Conservation (phyloP, 2,329 filamentous ascomycete species). For the Colletotrichum musae region DNA sequence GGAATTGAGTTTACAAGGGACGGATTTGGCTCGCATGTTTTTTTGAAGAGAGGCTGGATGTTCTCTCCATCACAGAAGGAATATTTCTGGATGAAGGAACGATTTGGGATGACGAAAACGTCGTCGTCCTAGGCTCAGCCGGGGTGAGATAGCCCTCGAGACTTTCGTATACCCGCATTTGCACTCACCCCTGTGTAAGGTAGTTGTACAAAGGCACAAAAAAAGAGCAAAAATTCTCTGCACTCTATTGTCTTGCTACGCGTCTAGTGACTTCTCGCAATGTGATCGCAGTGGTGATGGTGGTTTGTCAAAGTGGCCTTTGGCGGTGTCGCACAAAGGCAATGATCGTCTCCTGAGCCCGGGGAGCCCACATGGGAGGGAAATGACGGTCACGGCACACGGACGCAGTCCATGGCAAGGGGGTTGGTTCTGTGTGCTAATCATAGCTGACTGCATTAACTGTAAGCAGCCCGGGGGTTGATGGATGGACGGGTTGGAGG, state of each 20-base stretch:
- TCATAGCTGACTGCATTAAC: slow-evolving; percentile 10
- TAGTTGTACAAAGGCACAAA: slow-evolving; percentile 57
- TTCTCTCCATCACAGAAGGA: slow-evolving; percentile 25
- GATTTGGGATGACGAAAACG: slow-evolving; percentile 14
- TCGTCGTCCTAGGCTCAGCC: slow-evolving; percentile 28
- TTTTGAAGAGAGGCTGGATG: slow-evolving; percentile 40
- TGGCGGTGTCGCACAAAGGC: slow-evolving; percentile 11
- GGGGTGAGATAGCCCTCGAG: slow-evolving; percentile 26
- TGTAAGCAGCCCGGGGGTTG: neutral
- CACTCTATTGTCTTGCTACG: neutral
- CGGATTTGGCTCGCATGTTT: slow-evolving; percentile 20
- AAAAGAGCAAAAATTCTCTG: slow-evolving; percentile 53
- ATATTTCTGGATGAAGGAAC: slow-evolving; percentile 27
- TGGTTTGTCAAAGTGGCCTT: slow-evolving; percentile 4
- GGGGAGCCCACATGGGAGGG: slow-evolving; percentile 11
- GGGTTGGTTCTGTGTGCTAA: neutral
- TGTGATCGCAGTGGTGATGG: neutral
- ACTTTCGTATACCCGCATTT: slow-evolving; percentile 32
- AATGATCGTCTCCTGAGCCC: slow-evolving; percentile 5
- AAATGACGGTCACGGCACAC: slow-evolving; percentile 21
- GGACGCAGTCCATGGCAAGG: neutral
- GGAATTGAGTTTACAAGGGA: slow-evolving; percentile 7
- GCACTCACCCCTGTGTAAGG: slow-evolving; percentile 51
- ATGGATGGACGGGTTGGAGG: neutral
- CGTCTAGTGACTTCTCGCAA: too few species aligned